Evolutionary conservation across 352 stramenopile species (phyloP).

Genomic region (Phytopythium sindhum): DNA sequence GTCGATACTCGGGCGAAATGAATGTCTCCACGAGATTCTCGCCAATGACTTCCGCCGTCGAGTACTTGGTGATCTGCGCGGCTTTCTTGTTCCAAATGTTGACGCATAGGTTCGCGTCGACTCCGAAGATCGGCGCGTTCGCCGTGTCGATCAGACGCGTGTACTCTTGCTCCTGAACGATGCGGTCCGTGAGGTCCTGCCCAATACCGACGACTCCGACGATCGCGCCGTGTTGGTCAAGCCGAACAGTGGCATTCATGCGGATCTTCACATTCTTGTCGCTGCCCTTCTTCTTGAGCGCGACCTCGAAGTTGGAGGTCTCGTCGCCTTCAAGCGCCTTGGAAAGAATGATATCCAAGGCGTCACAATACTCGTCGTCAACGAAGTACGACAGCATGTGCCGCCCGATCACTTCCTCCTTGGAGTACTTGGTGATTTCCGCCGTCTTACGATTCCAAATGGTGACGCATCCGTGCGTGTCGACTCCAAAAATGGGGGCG

Average conservation of each 20-base stretch:
- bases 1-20: constrained; percentile 70
- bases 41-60: constrained; percentile 71
- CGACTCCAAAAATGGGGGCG: constrained; percentile 61
- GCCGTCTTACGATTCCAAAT: constrained; percentile 59
- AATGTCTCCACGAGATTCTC: constrained; percentile 85
- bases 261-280: constrained; percentile 60
- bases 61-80: constrained; percentile 85
- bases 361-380: constrained; percentile 45
- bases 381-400: constrained; percentile 62
- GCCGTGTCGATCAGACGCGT: constrained; percentile 89
- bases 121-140: constrained; percentile 89
- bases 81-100: constrained; percentile 94
- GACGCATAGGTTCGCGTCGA: constrained; percentile 84
- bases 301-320: constrained; percentile 84
- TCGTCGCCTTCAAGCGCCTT: constrained; percentile 61
- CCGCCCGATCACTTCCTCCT: constrained; percentile 35
- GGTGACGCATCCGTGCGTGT: constrained; percentile 38
- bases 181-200: constrained; percentile 83
- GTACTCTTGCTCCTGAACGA: constrained; percentile 87
- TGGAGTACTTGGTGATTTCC: constrained; percentile 46
- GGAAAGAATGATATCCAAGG: constrained; percentile 44
- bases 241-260: constrained; percentile 66
- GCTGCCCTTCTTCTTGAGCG: constrained; percentile 69
- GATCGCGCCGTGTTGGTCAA: constrained; percentile 69
- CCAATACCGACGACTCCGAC: constrained; percentile 86